Evolutionary conservation across 148 eudicot species (phyloP), one percentile per base, ranked within the genome.

Genomic region (Rhododendron vialii): DNA sequence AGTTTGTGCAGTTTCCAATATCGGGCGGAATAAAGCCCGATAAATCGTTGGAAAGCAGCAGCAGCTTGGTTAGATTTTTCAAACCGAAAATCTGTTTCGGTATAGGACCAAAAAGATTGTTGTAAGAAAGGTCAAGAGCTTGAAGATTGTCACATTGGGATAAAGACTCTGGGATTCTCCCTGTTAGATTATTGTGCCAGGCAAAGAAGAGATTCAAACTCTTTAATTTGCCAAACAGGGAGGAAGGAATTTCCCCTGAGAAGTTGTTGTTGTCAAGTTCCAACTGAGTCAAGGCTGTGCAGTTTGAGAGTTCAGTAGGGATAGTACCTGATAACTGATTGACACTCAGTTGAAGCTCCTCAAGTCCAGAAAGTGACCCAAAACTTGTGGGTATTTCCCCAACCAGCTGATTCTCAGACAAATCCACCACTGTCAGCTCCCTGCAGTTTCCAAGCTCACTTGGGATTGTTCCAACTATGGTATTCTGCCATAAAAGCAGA

Each of bases 111-210:
- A 85, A 91, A 4, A 97, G 93, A 51, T 81, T 71, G 78, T 98
- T 98, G 82, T 94, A 94, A n/a, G 98, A 98, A 63, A 98, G 94
- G 88, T 98, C 99, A 86, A 98, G 89, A 45, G 98, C 95, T 69
- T 98, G 91, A 63, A 98, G 94, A 86, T 93, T 90, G 82, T 88
- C 83, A 85, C 96, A 98, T 33, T 91, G 81, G 2, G 98, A 88
- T 35, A 98, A 89, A 57, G 95, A 90, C 26, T 38, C 87, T 9
- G 99, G 99, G 85, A 98, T 94, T 28, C 76, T 88, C 0, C 99
- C 99, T 7, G 99, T 91, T 35, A 98, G 94, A 36, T 92, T 94
- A 87, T 97, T 98, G 85, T 92, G 91, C 99, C 99, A 97, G 55
- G 98, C 98, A 45, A 95, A 98, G 86, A 97, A 94, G 50, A 95